A percentile compares a stretch with the other conserved stretches of the same genome.
These are phyloP conservation scores for Prunus mira DNA, from an alignment of 306 rosid species.

Conservation along the genomic window DNA sequence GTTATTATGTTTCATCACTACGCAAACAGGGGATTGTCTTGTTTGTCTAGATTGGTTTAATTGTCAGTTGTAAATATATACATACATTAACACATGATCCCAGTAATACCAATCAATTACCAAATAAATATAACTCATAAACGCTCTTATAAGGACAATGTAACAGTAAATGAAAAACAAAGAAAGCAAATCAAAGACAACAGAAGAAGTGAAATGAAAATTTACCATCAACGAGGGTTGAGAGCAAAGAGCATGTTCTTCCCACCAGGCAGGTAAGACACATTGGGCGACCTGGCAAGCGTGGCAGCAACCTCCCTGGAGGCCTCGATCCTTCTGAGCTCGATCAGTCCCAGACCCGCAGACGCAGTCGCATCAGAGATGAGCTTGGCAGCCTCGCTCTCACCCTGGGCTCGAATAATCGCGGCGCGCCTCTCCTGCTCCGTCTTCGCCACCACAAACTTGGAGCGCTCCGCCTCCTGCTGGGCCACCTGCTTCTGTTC, in stretches of 20 bases:
- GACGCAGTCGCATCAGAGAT: constrained; percentile 77
- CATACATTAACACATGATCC: background rate
- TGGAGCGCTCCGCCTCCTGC: constrained; percentile 95
- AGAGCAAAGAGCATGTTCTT: constrained; percentile 66
- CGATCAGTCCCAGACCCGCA: constrained; percentile 71
- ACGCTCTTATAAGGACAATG: background rate
- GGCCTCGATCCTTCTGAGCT: constrained; percentile 88
- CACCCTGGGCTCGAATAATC: constrained; percentile 87
- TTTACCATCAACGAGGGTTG: constrained; percentile 66
- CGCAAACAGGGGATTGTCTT: background rate
- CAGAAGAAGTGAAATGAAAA: background rate
- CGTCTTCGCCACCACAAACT: constrained; percentile 86
- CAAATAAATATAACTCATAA: background rate
- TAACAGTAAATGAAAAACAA: background rate
- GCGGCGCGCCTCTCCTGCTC: constrained; percentile 95
- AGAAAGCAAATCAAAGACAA: background rate
- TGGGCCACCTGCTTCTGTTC: constrained; percentile 98
- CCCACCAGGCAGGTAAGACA: constrained; percentile 63
- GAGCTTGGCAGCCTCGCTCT: constrained; percentile 84
- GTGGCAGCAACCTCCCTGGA: constrained; percentile 78
- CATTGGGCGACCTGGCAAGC: constrained; percentile 79
- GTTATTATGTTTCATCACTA: background rate
- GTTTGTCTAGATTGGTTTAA: background rate
- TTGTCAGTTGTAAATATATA: background rate
- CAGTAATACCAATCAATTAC: background rate